Conservation (phyloP, 176 grass and related monocot species). For the Tillandsia fasciculata region DNA sequence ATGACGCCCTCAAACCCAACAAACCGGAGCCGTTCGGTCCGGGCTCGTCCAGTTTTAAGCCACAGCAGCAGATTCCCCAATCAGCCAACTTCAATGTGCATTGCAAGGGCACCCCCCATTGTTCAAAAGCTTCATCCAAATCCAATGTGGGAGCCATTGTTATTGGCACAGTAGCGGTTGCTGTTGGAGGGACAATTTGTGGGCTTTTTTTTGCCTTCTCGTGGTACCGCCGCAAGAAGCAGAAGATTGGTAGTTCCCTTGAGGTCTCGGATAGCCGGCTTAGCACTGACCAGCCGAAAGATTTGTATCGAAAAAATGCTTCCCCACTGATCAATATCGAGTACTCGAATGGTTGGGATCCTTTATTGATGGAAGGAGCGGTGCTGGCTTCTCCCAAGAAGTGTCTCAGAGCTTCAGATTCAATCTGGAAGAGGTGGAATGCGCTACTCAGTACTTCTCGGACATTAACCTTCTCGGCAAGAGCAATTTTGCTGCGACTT, state of each 20-base stretch:
- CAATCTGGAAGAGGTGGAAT: conserved; percentile 96
- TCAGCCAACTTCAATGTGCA: conserved; percentile 16
- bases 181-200: conserved; percentile 34
- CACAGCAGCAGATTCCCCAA: conserved; percentile 42
- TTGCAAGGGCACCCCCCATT: conserved; percentile 16
- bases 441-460: conserved; percentile 88
- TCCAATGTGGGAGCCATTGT: conserved; percentile 39
- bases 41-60: conserved; percentile 30
- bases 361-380: conserved; percentile 30
- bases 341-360: conserved; percentile 68
- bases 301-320: conserved; percentile 53
- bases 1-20: conserved; percentile 22
- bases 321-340: conserved; percentile 80
- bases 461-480: conserved; percentile 89
- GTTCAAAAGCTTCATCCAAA: conserved; percentile 20
- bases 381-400: conserved; percentile 52
- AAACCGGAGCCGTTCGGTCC: conserved; percentile 84
- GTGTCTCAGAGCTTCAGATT: conserved; percentile 67
- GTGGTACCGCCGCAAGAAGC: conserved; percentile 74
- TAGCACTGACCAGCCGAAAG: conserved; percentile 88
- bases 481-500: conserved; percentile 64
- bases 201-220: conserved; percentile 58
- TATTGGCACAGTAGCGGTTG: conserved; percentile 40
- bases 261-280: conserved; percentile 87
- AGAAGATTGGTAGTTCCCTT: conserved; percentile 85